Conservation (phyloP, 768 basidiomycete genomes). For the Xerocomus potaroensis region DNA sequence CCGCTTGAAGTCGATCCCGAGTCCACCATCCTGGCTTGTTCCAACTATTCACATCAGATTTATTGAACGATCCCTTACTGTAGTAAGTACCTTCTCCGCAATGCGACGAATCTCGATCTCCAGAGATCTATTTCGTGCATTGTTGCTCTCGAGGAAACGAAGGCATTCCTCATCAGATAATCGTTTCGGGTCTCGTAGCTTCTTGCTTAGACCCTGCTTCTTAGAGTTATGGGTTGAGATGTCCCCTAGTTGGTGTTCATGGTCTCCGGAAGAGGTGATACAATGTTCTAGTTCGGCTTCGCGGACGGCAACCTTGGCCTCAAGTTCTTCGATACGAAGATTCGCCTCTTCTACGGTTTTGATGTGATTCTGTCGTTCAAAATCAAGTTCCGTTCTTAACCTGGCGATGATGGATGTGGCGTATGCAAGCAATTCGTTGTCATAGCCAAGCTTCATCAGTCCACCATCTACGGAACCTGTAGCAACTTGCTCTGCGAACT, state of each 20-base stretch:
- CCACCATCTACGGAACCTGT: neutral
- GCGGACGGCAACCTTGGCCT: slow-evolving; percentile 53
- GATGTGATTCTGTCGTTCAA: slow-evolving; percentile 41
- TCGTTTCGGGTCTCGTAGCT: slow-evolving; percentile 12
- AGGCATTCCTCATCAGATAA: slow-evolving; percentile 39
- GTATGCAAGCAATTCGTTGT: slow-evolving; percentile 36
- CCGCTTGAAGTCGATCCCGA: slow-evolving; percentile 1
- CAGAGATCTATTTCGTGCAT: slow-evolving; percentile 39
- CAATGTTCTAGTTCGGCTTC: slow-evolving; percentile 50
- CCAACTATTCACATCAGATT: slow-evolving; percentile 14
- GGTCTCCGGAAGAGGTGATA: slow-evolving; percentile 13
- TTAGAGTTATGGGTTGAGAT: neutral
- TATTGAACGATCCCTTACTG: neutral
- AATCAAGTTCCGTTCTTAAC: slow-evolving; percentile 40
- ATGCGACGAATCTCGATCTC: slow-evolving; percentile 42
- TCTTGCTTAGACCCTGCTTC: slow-evolving; percentile 1
- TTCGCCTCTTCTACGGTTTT: slow-evolving; percentile 39
- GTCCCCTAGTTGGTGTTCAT: neutral
- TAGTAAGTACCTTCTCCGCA: slow-evolving; percentile 29
- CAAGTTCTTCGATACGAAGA: slow-evolving; percentile 39
- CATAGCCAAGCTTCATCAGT: neutral
- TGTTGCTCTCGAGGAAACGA: slow-evolving; percentile 36
- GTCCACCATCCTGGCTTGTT: slow-evolving; percentile 17
- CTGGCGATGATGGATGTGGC: slow-evolving; percentile 42
- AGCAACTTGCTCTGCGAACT: slow-evolving; percentile 18